Conservation (phyloP, 805 yeast genomes). For the Jamesozyma rosinii region DNA sequence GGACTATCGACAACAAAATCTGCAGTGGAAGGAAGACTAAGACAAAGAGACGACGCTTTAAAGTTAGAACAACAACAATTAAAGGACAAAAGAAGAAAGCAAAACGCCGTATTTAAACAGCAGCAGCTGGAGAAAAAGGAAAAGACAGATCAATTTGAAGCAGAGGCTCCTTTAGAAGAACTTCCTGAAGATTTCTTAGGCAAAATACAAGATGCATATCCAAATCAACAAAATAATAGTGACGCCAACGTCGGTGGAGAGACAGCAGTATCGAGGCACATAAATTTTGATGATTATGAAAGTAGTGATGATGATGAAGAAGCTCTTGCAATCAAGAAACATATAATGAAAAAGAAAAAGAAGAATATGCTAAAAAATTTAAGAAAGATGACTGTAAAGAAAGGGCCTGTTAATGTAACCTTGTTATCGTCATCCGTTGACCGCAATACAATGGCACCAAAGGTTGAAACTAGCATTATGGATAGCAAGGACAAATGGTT, state of each 20-base stretch:
- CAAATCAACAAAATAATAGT: background rate
- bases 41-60: constrained; percentile 21
- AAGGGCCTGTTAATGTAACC: constrained; percentile 37
- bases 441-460: constrained; percentile 24
- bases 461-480: constrained; percentile 19
- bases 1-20: constrained; percentile 24
- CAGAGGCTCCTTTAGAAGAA: constrained; percentile 10
- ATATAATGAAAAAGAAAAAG: constrained; percentile 18
- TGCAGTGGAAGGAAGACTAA: constrained; percentile 18
- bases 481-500: constrained; percentile 29
- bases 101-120: constrained; percentile 20
- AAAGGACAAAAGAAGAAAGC: constrained; percentile 31
- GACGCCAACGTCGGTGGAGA: constrained; percentile 10
- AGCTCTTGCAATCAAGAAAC: constrained; percentile 10
- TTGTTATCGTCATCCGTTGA: constrained; percentile 18
- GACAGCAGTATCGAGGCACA: constrained; percentile 23
- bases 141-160: constrained; percentile 8
- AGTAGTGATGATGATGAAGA: constrained; percentile 18
- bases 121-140: constrained; percentile 29
- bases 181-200: constrained; percentile 33
- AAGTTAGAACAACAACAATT: constrained; percentile 19
- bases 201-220: constrained; percentile 17
- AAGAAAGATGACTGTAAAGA: constrained; percentile 25
- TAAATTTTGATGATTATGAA: constrained; percentile 29
- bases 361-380: constrained; percentile 28